Base-by-base conservation (phyloP, 805 yeast species). In the Priceomyces haplophilus region DNA sequence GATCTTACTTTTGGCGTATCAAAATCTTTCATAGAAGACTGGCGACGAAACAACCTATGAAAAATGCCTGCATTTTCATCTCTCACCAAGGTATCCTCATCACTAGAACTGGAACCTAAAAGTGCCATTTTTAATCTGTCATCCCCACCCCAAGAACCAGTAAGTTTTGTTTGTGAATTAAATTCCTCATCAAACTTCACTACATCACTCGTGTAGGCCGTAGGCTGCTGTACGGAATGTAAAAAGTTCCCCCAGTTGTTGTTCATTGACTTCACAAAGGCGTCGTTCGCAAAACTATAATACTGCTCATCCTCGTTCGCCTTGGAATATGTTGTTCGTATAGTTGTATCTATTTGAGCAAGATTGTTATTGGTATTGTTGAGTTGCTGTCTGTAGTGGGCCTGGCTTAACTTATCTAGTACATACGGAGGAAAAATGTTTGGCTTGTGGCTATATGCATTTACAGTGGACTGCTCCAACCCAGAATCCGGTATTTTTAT, bases 91-190 rank as follows among this genome's bases (percentile, higher is more conserved):
- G 61, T 56, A 37, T 55, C 59, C 29, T 60, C 60, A 18, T 65
- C 72, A 25, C 64, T 61, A 16, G 58, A 49, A 3, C 56, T 51
- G 11, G 54, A 45, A 11, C 73, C 72, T 44, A 76, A 60, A 47
- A 82, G 74, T 21, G 81, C 77, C 36, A 64, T 67, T 42, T 75
- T 73, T 47, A 86, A 65, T 45, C 89, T 62, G 43, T 76, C 76
- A 43, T 76, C 87, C 31, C 95, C 95, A 27, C 82, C 82, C 93
- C 93, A 86, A 16, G 72, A 64, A 1, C 75, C 65, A 29, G 55
- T 56, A 37, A 67, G 73, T 34, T 74, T 69, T 40, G 80, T 59
- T 42, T 73, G 75, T n/a, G 55, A 45, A 21, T 47, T 51, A 34
- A 54, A 55, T 13, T 56, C 45, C 15, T 56, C 53, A 40, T 66